A percentile compares a stretch with the other conserved stretches of the same genome.
Conservation (phyloP, 2,329 filamentous ascomycete genomes). For the Aspergillus flavus region DNA sequence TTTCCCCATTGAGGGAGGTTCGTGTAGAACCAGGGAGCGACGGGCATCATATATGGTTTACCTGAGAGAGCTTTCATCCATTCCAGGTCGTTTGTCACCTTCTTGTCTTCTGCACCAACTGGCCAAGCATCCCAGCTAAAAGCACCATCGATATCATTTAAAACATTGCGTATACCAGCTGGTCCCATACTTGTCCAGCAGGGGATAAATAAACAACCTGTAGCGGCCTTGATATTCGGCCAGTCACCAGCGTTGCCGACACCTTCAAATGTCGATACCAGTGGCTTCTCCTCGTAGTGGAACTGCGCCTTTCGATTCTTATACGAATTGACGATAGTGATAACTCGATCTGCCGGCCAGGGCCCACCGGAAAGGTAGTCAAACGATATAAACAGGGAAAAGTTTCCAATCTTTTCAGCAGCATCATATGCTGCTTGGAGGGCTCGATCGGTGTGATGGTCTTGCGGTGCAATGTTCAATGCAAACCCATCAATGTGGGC, state of each 20-base stretch:
- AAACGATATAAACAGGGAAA: conserved; percentile 38
- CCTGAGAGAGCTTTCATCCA: conserved; percentile 43
- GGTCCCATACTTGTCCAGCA: conserved; percentile 43
- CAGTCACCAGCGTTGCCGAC: conserved; percentile 44
- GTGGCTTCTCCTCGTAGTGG: conserved; percentile 31
- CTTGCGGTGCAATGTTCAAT: conserved; percentile 35
- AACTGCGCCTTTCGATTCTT: conserved; percentile 28
- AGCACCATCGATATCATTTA: conserved; percentile 41
- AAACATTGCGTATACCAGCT: conserved; percentile 29
- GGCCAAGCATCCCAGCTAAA: conserved; percentile 52
- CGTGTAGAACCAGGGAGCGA: conserved; percentile 62
- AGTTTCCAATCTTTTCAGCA: conserved; percentile 31
- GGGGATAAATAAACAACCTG: conserved; percentile 47
- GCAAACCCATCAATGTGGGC: conserved; percentile 38
- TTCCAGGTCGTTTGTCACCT: conserved; percentile 36
- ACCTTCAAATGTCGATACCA: conserved; percentile 50
- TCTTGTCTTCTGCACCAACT: conserved; percentile 40
- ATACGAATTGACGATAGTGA: conserved; percentile 31
- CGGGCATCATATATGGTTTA: conserved; percentile 57
- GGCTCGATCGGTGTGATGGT: conserved; percentile 31
- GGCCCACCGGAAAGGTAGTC: conserved; percentile 35
- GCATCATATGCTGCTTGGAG: conserved; percentile 33
- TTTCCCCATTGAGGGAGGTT: conserved; percentile 59
- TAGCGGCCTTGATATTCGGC: conserved; percentile 43
- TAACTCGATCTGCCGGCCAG: conserved; percentile 31